A percentile compares a stretch with the other conserved stretches of the same genome.
phyloP scores from a whole-genome alignment of 257 asterid species.

The Solanum neorickii region DNA sequence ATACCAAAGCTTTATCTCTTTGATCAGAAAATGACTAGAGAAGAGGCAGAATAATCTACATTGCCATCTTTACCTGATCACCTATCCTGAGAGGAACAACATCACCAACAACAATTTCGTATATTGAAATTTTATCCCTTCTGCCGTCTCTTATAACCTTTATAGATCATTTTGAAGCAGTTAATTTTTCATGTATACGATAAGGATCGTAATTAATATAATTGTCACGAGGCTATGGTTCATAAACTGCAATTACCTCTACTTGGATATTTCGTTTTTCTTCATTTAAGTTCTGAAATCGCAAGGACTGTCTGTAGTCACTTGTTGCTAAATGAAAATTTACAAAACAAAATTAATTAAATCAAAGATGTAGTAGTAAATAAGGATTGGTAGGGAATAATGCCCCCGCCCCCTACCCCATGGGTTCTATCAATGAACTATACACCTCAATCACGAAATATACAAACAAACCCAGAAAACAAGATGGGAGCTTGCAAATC shows the following conservation, averaged over 20 bases:
- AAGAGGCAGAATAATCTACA: neutral
- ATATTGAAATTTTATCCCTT: slow-evolving; percentile 79
- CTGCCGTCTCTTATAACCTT: slow-evolving; percentile 87
- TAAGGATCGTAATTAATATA: neutral
- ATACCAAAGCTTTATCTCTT: slow-evolving; percentile 3
- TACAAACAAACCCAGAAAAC: neutral
- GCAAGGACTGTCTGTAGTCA: slow-evolving; percentile 90
- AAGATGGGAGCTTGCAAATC: neutral
- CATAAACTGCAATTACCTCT: slow-evolving; percentile 45
- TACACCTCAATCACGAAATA: neutral
- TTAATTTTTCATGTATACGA: neutral
- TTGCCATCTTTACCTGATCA: slow-evolving; percentile 56
- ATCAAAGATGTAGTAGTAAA: neutral
- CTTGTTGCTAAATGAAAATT: slow-evolving; percentile 55
- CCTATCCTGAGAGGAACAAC: slow-evolving; percentile 88
- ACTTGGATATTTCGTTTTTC: slow-evolving; percentile 83
- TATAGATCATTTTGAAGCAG: neutral
- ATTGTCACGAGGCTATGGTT: neutral
- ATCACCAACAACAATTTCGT: slow-evolving; percentile 90
- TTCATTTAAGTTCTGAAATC: slow-evolving; percentile 81
- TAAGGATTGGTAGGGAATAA: neutral
- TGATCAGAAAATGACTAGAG: neutral
- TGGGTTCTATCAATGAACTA: neutral
- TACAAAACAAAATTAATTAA: neutral
- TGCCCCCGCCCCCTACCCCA: neutral